Percentiles rank a stretch among this genome's conserved stretches.
Evolutionary conservation across 192 early-diverging fungal genomes (phyloP).

Genomic region (Dispira simplex): DNA sequence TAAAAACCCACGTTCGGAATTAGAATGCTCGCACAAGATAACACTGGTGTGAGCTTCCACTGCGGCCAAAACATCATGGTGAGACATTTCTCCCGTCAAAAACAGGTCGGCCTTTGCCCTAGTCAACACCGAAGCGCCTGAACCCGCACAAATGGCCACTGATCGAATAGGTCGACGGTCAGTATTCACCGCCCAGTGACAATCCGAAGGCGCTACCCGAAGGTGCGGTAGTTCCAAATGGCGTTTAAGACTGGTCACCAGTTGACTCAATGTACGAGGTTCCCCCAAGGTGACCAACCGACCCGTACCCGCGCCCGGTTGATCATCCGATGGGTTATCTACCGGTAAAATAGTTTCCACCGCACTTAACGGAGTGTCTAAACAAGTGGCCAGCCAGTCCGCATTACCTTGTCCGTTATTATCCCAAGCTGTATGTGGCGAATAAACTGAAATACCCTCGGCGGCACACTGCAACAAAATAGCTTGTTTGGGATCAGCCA

Average conservation of each 20-base stretch:
- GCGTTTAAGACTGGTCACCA: slow-evolving; percentile 44
- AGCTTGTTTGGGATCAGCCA: slow-evolving; percentile 61
- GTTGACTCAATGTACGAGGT: slow-evolving; percentile 28
- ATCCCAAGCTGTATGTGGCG: slow-evolving; percentile 85
- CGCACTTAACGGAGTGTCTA: slow-evolving; percentile 26
- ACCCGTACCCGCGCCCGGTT: slow-evolving; percentile 41
- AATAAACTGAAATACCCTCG: slow-evolving; percentile 72
- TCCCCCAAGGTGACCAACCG: slow-evolving; percentile 39
- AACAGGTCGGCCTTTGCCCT: slow-evolving; percentile 55
- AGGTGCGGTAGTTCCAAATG: slow-evolving; percentile 45
- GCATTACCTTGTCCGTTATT: slow-evolving; percentile 62
- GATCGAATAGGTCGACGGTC: slow-evolving; percentile 35
- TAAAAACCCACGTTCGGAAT: slow-evolving; percentile 83
- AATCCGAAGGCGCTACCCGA: not conserved
- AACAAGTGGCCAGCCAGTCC: slow-evolving; percentile 75
- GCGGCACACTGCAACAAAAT: slow-evolving; percentile 71
- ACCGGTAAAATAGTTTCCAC: slow-evolving; percentile 13
- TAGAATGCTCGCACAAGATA: slow-evolving; percentile 82
- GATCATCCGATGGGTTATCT: slow-evolving; percentile 15
- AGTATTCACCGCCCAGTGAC: not conserved
- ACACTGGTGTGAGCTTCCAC: slow-evolving; percentile 61
- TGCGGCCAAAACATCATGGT: slow-evolving; percentile 85
- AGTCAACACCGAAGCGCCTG: slow-evolving; percentile 49
- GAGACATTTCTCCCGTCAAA: slow-evolving; percentile 90
- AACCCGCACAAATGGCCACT: slow-evolving; percentile 89